Evolutionary conservation across 164 flowering plant genomes (phyloP).

Genomic region (Sextonia rubra): DNA sequence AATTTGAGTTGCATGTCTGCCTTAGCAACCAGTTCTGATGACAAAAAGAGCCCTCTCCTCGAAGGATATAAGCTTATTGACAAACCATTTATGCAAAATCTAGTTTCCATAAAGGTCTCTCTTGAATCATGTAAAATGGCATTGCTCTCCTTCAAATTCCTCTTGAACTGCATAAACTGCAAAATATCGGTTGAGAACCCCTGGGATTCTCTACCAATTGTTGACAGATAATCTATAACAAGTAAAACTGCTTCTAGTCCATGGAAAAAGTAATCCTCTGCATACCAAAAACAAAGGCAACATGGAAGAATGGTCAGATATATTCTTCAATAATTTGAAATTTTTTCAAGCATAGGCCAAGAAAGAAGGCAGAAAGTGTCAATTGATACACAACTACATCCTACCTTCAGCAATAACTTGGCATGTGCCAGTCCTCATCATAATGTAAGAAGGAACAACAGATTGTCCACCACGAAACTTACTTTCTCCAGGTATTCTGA

Average conservation of each 20-base stretch:
- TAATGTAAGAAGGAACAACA: conserved; percentile 36
- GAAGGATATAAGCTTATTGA: conserved; percentile 27
- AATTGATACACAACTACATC: conserved; percentile 6
- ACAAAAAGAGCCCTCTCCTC: conserved; percentile 16
- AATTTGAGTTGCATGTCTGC: conserved; percentile 47
- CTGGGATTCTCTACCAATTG: conserved; percentile 41
- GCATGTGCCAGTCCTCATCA: conserved; percentile 43
- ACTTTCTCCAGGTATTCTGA: conserved; percentile 57
- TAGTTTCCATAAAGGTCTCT: conserved; percentile 30
- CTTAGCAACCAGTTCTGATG: conserved; percentile 36
- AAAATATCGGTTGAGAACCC: conserved; percentile 51
- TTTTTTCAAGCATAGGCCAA: neutral
- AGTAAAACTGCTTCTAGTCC: conserved; percentile 51
- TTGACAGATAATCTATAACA: conserved; percentile 45
- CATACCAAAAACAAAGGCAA: conserved; percentile 8
- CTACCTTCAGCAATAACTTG: conserved; percentile 66
- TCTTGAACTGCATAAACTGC: conserved; percentile 52
- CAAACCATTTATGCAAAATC: conserved; percentile 36
- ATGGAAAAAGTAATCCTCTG: conserved; percentile 37
- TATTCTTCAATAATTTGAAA: neutral
- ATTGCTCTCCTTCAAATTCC: conserved; percentile 20
- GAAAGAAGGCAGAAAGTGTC: neutral
- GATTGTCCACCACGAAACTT: conserved; percentile 16
- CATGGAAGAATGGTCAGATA: neutral
- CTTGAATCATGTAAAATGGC: conserved; percentile 22